Conservation (phyloP, 768 basidiomycete species). For the Cystobasidium tubakii region DNA sequence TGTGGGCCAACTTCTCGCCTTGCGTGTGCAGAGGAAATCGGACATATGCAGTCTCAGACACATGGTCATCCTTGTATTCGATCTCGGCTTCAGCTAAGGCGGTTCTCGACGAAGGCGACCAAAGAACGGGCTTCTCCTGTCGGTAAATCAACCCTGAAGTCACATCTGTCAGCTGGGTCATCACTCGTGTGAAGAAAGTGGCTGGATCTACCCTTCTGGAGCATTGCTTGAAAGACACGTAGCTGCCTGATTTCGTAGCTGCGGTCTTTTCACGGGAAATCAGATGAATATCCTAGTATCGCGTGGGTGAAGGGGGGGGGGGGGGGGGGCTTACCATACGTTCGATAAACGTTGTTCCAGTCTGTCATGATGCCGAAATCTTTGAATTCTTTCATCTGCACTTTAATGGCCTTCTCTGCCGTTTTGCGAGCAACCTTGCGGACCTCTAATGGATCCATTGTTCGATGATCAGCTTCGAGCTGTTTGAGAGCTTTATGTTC, state of each 20-base stretch:
- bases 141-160: constrained; percentile 32
- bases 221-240: constrained; percentile 77
- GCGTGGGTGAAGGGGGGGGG: too few species aligned
- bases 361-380: constrained; percentile 86
- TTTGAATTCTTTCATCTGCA: constrained; percentile 72
- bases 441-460: constrained; percentile 60
- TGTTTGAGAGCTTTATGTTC: constrained; percentile 85
- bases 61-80: constrained; percentile 78
- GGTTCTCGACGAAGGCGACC: constrained; percentile 87
- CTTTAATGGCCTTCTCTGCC: constrained; percentile 65
- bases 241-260: constrained; percentile 83
- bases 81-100: constrained; percentile 94
- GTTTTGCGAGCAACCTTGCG: constrained; percentile 66
- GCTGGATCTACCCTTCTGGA: constrained; percentile 61
- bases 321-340: constrained; percentile 59
- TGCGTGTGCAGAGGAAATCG: constrained; percentile 59
- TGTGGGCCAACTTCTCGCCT: not conserved
- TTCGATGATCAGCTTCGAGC: constrained; percentile 54
- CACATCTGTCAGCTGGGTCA: not conserved
- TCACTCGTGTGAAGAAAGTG: not conserved
- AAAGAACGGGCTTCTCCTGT: constrained; percentile 48
- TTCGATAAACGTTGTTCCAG: constrained; percentile 75
- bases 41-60: constrained; percentile 82
- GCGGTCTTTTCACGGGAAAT: too few species aligned
- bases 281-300: too few species aligned